Base-by-base conservation (phyloP, 2,329 filamentous ascomycete species). In the Colletotrichum chrysophilum region DNA sequence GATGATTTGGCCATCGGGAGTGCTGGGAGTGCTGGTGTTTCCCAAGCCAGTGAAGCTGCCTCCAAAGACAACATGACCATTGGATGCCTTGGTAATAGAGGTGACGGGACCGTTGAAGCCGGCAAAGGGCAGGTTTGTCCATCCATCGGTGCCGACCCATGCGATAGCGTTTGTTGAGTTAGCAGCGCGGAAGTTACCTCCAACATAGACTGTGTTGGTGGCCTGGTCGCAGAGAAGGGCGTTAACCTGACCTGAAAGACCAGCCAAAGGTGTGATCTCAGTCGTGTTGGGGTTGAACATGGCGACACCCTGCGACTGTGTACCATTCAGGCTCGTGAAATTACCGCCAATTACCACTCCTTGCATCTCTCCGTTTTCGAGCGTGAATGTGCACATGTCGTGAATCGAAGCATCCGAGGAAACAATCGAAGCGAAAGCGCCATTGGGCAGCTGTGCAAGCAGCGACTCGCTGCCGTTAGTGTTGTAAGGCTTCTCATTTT, bases 41-140 rank as follows among this genome's bases (percentile, higher is more conserved):
- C 95, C 95, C 10, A 98, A 86, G 9, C 95, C 95, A 74, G 95
- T 96, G 82, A 99, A 99, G 71, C 91, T 91, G 66, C 97, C 97
- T 62, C 95, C 97, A 82, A 98, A 99, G 71, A 98, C 91, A 78
- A 99, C 94, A 82, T 97, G 94, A 10, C 94, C 95, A 79, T 95
- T 94, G 2, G 93, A 89, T 24, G 93, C 91, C 85, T 95, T 96
- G 66, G 92, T 90, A 79, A 99, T 98, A 48, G 96, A 94, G 77
- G 92, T 91, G 67, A 99, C 96, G 3, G 95, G 95, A 30, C 96
- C 96, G 85, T 98, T 98, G 86, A 99, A 98, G 26, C 97, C 97
- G 55, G 93, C 92, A 86, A 99, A 99, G 4, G 96, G 94, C 72
- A 99, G 86, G 80, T 95, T 94, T 24, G 90, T 91, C 93, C 95